Base-by-base conservation (phyloP, 2,329 filamentous ascomycete genomes). In the Tolypocladium guangdongense region DNA sequence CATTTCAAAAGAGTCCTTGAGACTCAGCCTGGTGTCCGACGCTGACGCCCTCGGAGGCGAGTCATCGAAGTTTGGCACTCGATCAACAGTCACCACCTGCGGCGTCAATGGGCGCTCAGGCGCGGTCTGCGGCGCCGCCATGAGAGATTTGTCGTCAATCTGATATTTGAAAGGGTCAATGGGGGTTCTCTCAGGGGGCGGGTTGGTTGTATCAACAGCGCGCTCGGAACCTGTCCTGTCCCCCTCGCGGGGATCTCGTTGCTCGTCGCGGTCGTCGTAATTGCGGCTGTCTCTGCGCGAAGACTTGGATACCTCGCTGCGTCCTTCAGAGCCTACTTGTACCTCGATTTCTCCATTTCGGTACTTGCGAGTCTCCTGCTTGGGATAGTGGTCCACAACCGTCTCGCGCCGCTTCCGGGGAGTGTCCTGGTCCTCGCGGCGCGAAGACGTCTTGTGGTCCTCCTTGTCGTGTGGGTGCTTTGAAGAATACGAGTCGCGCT, bases 81-180 rank as follows among this genome's bases (percentile, higher is more conserved):
- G 73, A 33, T 78, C 75, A 48, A 82, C 73, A 2, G 78, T 80
- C 41, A 78, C 68, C 46, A 83, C 67, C 55, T 70, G 71, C 7
- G 77, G 79, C 4, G 76, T 78, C 55, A 77, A 58, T 2, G 76
- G 72, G 49, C 72, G 69, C 38, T 64, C 62, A 1, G 57, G 47
- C 2, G 51, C 52, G 12, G 50, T 30, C 7, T 54, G 20, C 3
- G 51, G 46, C 18, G 53, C 32, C 14, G 18, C 43, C 27, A 4
- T 12, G n/a, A 53, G 32, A n/a, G 74, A 73, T 60, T 78, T 73
- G 55, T 78, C 71, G 43, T 72, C 58, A 56, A 83, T 77, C 64
- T 78, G 80, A 61, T 72, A 84, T 63, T 81, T 74, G 63, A 84
- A 83, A 20, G 80, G 78, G 65, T 84, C 77, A 61, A 79, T 64